Conservation (phyloP, 257 asterid genomes). For the Solanum rostratum region DNA sequence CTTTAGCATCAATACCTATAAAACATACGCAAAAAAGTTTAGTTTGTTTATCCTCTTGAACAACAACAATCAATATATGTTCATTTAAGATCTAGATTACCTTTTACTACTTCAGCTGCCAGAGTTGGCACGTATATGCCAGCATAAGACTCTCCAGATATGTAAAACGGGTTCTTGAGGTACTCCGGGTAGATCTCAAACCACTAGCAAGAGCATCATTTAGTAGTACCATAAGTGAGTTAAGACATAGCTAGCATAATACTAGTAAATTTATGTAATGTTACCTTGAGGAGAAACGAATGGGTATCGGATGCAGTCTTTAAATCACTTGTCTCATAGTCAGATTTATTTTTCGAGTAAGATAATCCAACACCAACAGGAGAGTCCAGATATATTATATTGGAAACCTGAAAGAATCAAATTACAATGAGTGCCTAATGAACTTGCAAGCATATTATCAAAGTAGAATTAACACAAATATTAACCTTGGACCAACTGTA, state of each 20-base stretch:
- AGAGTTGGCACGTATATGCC: constrained; percentile 92
- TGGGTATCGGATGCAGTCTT: constrained; percentile 83
- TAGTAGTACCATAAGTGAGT: not conserved
- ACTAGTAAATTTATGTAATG: not conserved
- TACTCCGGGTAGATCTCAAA: constrained; percentile 80
- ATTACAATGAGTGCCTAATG: not conserved
- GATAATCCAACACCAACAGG: constrained; percentile 94
- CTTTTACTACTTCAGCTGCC: constrained; percentile 68
- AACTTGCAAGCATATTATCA: not conserved
- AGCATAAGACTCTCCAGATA: constrained; percentile 92
- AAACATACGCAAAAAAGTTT: not conserved
- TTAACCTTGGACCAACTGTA: constrained; percentile 94
- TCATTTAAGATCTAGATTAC: constrained; percentile 19
- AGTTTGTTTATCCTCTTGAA: not conserved
- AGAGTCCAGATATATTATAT: constrained; percentile 68
- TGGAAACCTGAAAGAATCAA: constrained; percentile 51
- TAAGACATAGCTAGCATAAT: not conserved
- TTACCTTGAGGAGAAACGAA: constrained; percentile 77
- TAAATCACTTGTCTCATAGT: constrained; percentile 68
- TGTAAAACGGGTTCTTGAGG: constrained; percentile 59
- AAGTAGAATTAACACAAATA: constrained; percentile 1
- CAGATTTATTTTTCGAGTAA: constrained; percentile 53
- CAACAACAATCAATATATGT: not conserved
- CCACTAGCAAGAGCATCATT: constrained; percentile 48
- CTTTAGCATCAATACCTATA: constrained; percentile 65